Base-by-base conservation (phyloP, 2,329 filamentous ascomycete genomes). In the Verticillium nubilum region DNA sequence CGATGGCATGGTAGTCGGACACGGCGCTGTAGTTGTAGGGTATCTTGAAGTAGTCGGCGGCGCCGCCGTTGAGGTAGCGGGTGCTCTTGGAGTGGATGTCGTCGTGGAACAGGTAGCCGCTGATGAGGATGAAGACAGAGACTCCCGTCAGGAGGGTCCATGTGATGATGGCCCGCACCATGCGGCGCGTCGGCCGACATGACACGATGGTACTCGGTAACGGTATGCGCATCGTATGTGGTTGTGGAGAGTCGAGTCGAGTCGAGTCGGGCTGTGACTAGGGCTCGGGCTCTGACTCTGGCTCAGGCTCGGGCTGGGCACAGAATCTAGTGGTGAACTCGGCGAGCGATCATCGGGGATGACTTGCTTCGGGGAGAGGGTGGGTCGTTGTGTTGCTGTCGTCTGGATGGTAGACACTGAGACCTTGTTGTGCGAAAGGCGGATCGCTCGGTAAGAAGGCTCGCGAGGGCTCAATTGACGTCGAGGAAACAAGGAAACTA, bases 1-100 rank as follows among this genome's bases (percentile, higher is more conserved):
- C 76, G 62, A 85, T 83, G n/a, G 81, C 79, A 63, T 85, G 80
- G 35, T 69, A 68, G 3, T 66, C 63, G 19, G 64, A 66, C 29
- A 67, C 50, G 26, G 66, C 66, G 28, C 57, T 61, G 26, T 59
- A 52, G 59, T 63, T 59, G 52, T 61, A 62, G 13, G 62, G 62
- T 31, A 59, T 58, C 33, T 63, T 56, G 53, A 64, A 64, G 53
- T 64, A 64, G 53, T 64, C 62, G 52, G 57, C 62, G 47, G 57
- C 60, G 28, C 54, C 42, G 33, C 62, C 62, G 25, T 58, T 57
- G 57, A 59, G 62, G 47, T 62, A 61, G 23, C 42, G 61, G 33
- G 59, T 58, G 26, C 57, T 61, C 23, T 56, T 56, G 25, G 26
- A 52, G 17, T 52, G 56, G 54, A 63, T 63, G 1, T 60, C 61